Evolutionary conservation across 169 alveolate species (phyloP), one percentile per base, ranked within the genome.

Genomic region (Cystoisospora suis): DNA sequence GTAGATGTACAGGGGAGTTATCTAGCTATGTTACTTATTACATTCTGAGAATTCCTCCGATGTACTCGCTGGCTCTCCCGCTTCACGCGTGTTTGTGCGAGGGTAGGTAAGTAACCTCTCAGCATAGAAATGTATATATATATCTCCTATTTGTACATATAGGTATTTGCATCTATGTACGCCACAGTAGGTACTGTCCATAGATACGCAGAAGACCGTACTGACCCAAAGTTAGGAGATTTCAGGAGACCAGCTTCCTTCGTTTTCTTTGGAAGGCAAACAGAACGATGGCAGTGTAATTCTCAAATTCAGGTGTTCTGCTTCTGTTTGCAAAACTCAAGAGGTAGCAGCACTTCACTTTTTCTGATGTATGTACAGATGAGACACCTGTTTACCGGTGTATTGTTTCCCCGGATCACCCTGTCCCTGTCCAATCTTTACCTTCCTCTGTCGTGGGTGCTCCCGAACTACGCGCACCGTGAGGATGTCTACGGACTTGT

Each of bases 301-400:
- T 15, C 65, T 53, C 23, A 23, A 12, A 53, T 53, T 53, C 29
- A 53, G 65, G 65, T 12, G 12, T 23, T 53, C 65, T 53, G 65
- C 65, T 53, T 53, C 65, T 53, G 65, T 53, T 12, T 53, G 65
- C 65, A 53, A 12, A 23, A 12, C 29, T 12, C 65, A 12, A 12
- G 12, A 12, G 12, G 65, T 23, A 53, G 65, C 65, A 23, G 12
- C 29, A 23, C 12, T 12, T 12, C 65, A 12, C 46, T n/a, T 34
- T 5, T n/a, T 29, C 49, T 3, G 36, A 36, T 72, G 47, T 56
- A 4, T 38, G 7, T 38, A n/a, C 45, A 72, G 83, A 53, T 3
- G 58, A 72, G 23, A 72, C 58, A 17, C 38, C 83, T 12, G 83
- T 72, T 72, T 72, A 72, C 83, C 83, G 83, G 7, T 72, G 83